These are phyloP conservation scores for Verticillium albo-atrum DNA, from an alignment of 2,329 filamentous ascomycete species.

Conservation along the genomic window DNA sequence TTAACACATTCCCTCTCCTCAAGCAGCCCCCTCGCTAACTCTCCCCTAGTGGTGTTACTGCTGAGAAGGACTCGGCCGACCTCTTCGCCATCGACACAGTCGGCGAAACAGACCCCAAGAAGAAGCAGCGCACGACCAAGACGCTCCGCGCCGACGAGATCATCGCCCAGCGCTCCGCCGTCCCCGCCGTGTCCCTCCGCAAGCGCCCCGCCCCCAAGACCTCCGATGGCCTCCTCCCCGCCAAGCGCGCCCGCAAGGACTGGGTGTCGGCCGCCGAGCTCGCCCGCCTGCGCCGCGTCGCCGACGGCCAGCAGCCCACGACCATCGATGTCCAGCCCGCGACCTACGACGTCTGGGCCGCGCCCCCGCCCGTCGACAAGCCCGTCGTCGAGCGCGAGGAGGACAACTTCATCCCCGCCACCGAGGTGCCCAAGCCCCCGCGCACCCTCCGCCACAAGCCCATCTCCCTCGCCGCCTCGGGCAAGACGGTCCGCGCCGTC, in stretches of 20 bases:
- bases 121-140: constrained; percentile 67
- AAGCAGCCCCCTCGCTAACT: neutral
- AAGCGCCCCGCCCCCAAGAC: constrained; percentile 68
- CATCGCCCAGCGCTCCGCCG: constrained; percentile 74
- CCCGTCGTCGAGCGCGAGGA: constrained; percentile 23
- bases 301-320: constrained; percentile 63
- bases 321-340: constrained; percentile 55
- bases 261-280: constrained; percentile 86
- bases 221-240: constrained; percentile 66
- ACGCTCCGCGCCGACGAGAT: constrained; percentile 88
- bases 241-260: constrained; percentile 72
- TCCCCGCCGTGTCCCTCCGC: constrained; percentile 72
- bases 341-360: constrained; percentile 75
- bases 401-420: constrained; percentile 60
- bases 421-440: constrained; percentile 65
- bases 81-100: constrained; percentile 80
- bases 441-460: constrained; percentile 71
- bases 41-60: constrained; percentile 67
- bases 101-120: constrained; percentile 63
- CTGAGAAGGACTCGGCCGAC: constrained; percentile 76
- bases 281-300: constrained; percentile 69
- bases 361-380: constrained; percentile 34
- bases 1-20: neutral
- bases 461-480: constrained; percentile 76
- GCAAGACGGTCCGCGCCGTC: constrained; percentile 75